phyloP scores from a whole-genome alignment of 2,329 filamentous ascomycete species.

The Colletotrichum sp. region DNA sequence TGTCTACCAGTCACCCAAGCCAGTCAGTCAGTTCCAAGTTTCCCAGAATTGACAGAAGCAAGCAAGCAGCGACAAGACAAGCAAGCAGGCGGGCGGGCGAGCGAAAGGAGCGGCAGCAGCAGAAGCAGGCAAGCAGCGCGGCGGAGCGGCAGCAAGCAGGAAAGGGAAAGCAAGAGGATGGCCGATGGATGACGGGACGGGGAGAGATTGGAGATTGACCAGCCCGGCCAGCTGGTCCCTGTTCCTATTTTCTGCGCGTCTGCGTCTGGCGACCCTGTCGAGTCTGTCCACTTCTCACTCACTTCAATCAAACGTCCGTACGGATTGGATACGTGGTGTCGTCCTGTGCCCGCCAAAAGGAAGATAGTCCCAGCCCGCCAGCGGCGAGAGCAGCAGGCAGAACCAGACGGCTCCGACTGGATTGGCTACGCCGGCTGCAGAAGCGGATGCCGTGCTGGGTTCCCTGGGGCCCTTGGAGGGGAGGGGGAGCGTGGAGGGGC shows the following conservation, averaged over 20 bases:
- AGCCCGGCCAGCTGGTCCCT: constrained; percentile 11
- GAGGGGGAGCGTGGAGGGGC: constrained; percentile 8
- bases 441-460: constrained; percentile 20
- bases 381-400: constrained; percentile 14
- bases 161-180: constrained; percentile 10
- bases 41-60: neutral
- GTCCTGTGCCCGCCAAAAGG: constrained; percentile 4
- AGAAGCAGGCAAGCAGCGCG: neutral
- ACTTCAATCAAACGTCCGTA: constrained; percentile 9
- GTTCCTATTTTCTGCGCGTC: constrained; percentile 20
- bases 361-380: neutral
- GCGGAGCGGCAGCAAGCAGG: neutral
- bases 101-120: neutral
- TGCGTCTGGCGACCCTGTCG: neutral
- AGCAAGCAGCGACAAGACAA: neutral
- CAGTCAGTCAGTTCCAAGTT: neutral
- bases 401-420: neutral
- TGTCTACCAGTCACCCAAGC: neutral
- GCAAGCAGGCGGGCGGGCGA: neutral
- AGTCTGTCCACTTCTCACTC: constrained; percentile 18
- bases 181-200: constrained; percentile 5
- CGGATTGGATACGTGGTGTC: neutral
- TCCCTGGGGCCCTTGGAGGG: neutral
- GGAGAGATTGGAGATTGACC: constrained; percentile 2
- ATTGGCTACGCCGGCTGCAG: constrained; percentile 14